Evolutionary conservation across 345 rosid species (phyloP), one percentile per base, ranked within the genome.

Genomic region (Camelina neglecta): DNA sequence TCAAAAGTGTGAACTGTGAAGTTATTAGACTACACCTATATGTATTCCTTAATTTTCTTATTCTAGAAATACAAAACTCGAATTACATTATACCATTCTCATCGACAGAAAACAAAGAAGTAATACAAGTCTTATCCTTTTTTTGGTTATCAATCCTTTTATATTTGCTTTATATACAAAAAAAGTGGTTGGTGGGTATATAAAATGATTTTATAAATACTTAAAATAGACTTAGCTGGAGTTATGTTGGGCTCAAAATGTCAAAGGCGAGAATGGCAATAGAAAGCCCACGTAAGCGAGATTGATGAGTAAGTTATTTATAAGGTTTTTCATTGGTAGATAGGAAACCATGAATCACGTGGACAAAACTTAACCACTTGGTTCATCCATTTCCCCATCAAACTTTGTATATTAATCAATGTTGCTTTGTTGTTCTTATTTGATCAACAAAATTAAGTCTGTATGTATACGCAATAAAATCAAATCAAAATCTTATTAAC

Each of bases 261-360:
- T 23, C 33, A 16, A 51, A 67, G 50, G 59, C 69, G 10, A 54
- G 29, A 23, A 15, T 48, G 71, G 75, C 60, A 6, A 49, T 62
- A 61, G 62, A 2, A 63, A 54, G 44, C 71, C 75, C 75, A 69
- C 80, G 80, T 76, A 8, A 29, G 31, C 33, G 68, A 49, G 2
- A 44, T 5, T 48, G 41, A 57, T 48, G 53, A 55, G n/a, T 45
- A 68, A 29, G 31, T 29, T 29, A 54, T 42, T 35, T 35, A 54
- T 42, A 53, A 11, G 3, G 20, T 33, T 29, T 29, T 58, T 33
- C 15, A 72, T 58, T 65, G 56, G 56, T 69, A 10, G 65, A 24
- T 76, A 62, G 58, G 49, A 60, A 75, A 47, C 26, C 23, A 16
- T 42, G 58, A 45, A 11, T 33, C 53, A 60, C 63, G 77, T 78